Percentiles rank a stretch among this genome's conserved stretches.
phyloP scores from a whole-genome alignment of 2,329 filamentous ascomycete species.

The Proliferodiscus dingleyae region DNA sequence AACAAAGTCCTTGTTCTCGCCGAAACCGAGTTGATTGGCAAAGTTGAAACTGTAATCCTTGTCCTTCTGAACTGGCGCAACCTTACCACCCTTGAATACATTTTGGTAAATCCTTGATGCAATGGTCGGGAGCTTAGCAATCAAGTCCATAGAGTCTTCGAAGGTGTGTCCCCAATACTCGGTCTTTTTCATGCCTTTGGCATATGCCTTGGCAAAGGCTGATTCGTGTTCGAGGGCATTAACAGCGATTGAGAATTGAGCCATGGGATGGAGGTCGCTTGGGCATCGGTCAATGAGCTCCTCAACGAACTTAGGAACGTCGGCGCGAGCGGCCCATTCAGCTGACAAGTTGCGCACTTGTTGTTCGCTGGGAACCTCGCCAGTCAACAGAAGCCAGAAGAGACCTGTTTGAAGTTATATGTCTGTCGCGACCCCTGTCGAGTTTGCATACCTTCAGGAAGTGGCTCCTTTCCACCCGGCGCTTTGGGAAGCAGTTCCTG shows the following conservation, averaged over 20 bases:
- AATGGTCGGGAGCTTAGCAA: slow-evolving; percentile 98
- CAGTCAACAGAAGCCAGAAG: slow-evolving; percentile 98
- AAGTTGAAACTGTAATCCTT: slow-evolving; percentile 99
- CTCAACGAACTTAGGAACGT: slow-evolving; percentile 96
- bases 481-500: slow-evolving; percentile 97
- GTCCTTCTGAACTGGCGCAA: slow-evolving; percentile 91
- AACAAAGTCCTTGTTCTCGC: slow-evolving; percentile 91
- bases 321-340: slow-evolving; percentile 97
- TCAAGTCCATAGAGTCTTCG: slow-evolving; percentile 99
- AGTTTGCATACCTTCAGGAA: slow-evolving; percentile 72
- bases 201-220: slow-evolving; percentile 96
- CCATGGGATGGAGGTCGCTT: slow-evolving; percentile 98
- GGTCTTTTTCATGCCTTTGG: slow-evolving; percentile 98
- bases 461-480: slow-evolving; percentile 90
- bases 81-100: slow-evolving; percentile 99
- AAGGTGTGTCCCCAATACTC: slow-evolving; percentile 99
- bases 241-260: slow-evolving; percentile 96
- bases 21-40: slow-evolving; percentile 97
- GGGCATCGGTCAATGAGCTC: slow-evolving; percentile 99
- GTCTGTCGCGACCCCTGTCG: not conserved
- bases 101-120: slow-evolving; percentile 99
- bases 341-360: slow-evolving; percentile 97
- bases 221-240: slow-evolving; percentile 98
- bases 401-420: slow-evolving; percentile 54
- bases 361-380: slow-evolving; percentile 95